Conservation (phyloP, 2,329 filamentous ascomycete species). For the Botrytis porri region DNA sequence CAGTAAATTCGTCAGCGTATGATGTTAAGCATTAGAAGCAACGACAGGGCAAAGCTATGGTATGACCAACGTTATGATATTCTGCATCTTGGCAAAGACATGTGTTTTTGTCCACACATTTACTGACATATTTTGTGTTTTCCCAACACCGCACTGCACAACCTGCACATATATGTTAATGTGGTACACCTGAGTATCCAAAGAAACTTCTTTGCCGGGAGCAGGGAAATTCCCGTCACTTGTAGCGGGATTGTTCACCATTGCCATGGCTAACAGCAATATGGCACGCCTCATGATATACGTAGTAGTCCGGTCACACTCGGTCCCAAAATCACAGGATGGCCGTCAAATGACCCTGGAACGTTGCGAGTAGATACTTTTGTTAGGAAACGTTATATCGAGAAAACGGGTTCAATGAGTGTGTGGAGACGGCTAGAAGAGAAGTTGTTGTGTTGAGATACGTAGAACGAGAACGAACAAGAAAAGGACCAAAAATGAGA, state of each 20-base stretch:
- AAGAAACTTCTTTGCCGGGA: slow-evolving; percentile 24
- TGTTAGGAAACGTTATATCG: not conserved
- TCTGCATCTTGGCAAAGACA: slow-evolving; percentile 38
- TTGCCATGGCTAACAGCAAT: slow-evolving; percentile 20
- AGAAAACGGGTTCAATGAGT: not conserved
- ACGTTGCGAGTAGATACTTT: not conserved
- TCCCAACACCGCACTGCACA: slow-evolving; percentile 40
- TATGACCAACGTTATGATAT: slow-evolving; percentile 37
- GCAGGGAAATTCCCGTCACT: slow-evolving; percentile 22
- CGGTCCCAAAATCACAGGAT: not conserved
- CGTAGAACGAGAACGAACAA: not conserved
- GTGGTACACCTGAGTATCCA: not conserved
- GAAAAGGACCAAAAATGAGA: not conserved
- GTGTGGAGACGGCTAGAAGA: not conserved
- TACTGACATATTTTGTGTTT: slow-evolving; percentile 39
- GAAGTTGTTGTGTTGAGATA: not conserved
- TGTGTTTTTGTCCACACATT: slow-evolving; percentile 32
- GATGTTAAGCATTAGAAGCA: not conserved
- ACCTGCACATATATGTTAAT: slow-evolving; percentile 25
- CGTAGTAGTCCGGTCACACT: not conserved
- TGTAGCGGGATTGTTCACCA: slow-evolving; percentile 21
- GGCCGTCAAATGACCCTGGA: not conserved
- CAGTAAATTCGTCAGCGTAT: slow-evolving; percentile 6
- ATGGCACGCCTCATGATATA: slow-evolving; percentile 21
- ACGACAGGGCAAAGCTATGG: not conserved